Base-by-base conservation (phyloP, 371 early-diverging fungal species). In the Parasitella parasitica region DNA sequence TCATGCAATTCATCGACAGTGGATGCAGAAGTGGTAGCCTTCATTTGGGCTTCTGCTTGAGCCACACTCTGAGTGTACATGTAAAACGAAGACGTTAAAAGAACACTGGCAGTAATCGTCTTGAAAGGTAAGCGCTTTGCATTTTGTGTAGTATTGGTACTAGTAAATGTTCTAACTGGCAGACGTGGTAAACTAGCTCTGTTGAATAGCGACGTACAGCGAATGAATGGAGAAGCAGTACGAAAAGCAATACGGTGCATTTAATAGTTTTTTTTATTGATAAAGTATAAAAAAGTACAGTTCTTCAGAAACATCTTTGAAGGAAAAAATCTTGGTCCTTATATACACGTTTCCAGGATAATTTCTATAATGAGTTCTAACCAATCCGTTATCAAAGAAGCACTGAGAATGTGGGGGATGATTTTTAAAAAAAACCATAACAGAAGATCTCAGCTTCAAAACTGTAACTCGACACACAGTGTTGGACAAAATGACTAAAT, bases 1-100 rank as follows among this genome's bases (percentile, higher is more conserved):
- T 73, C 64, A 30, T 61, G 38, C 22, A 78, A 53, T 61, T 76
- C 71, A 11, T 69, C 38, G 7, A 69, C 4, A 7, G 67, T 63
- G 13, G 60, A 36, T 18, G 38, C 22, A 26, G 70, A 64, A 35
- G 60, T 48, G 20, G 56, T 37, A 18, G 26, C 28, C 38, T n/a
- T 15, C 2, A 18, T 39, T 16, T 54, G 59, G 18, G 68, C 69
- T 49, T 69, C 66, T 51, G 63, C 64, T 53, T 49, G 34, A 16
- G 50, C 52, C 6, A 50, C 46, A 32, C 48, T 52, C 28, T 34
- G 38, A 34, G 54, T 52, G 26, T 57, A 54, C 7, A 66, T 30
- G 30, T 69, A 72, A 12, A 59, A 52, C 9, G 57, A 37, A 34
- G 61, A 50, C 22, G 66, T 58, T 43, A 72, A 50, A 6, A 49